Base-by-base conservation (phyloP, 2,329 filamentous ascomycete species). In the Geosmithia morbida region DNA sequence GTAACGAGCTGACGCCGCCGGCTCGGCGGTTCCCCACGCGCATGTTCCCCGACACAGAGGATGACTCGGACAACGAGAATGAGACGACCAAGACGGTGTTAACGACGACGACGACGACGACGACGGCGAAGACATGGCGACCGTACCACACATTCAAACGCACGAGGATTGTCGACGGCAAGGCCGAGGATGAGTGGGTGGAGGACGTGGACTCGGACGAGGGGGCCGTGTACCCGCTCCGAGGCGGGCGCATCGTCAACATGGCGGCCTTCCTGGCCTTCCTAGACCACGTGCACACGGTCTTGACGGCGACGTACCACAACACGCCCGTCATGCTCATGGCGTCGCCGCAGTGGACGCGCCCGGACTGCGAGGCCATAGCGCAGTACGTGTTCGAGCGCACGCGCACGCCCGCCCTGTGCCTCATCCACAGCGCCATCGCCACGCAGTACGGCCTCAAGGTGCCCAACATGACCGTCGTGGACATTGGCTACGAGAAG, bases 361-460 rank as follows among this genome's bases (percentile, higher is more conserved):
- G 85, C 8, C 82, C 84, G 51, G 88, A 96, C 63, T 83, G 83
- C 60, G 90, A 97, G 65, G 77, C 77, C 40, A 82, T 98, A 54
- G 85, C 89, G 14, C 87, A 92, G 52, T 98, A 95, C 69, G 79
- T 97, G 53, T 98, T 98, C 58, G 92, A 98, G 66, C 94, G 92
- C 66, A 95, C 94, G 60, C 92, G 90, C 68, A 92, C 87, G 0
- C 92, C 92, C 0, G 88, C 87, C 0, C 84, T 98, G 46, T 89
- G 85, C 56, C 74, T 97, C 52, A 83, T 98, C 69, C 86, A 97
- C 64, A 84, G 87, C 55, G 89, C 87, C 2, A 68, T 94, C 44
- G 89, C 92, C 22, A 85, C 87, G 1, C 83, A 92, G 48, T 97
- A 94, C 59, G 89, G 87, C 11, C 75, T 88, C 29, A 79, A 77